phyloP scores from a whole-genome alignment of 2,329 filamentous ascomycete genomes.

The Penicillium sclerotigenum region DNA sequence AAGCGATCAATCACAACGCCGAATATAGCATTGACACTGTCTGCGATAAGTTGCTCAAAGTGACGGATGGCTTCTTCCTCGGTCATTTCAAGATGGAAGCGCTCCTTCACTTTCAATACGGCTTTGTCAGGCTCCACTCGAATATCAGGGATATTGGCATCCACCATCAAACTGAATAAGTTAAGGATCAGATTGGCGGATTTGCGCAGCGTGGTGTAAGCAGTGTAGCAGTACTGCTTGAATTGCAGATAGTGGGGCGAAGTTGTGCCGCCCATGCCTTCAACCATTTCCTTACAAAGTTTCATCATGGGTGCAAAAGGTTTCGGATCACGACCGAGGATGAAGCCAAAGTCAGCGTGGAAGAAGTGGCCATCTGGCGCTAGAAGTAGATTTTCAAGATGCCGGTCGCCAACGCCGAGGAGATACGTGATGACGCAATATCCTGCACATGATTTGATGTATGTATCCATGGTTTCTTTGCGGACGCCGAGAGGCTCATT shows the following conservation, averaged over 20 bases:
- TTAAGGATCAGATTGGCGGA: slow-evolving; percentile 89
- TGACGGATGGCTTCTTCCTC: slow-evolving; percentile 90
- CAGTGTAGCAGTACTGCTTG: slow-evolving; percentile 93
- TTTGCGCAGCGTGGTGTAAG: slow-evolving; percentile 87
- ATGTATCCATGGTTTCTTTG: slow-evolving; percentile 90
- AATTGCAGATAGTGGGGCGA: slow-evolving; percentile 83
- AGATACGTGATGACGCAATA: slow-evolving; percentile 99
- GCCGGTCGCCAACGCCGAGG: slow-evolving; percentile 89
- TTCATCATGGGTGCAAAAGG: slow-evolving; percentile 98
- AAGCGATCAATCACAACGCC: slow-evolving; percentile 92
- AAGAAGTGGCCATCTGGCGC: slow-evolving; percentile 92
- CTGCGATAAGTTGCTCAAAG: slow-evolving; percentile 85
- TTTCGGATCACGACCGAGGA: slow-evolving; percentile 93
- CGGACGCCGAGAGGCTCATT: slow-evolving; percentile 78
- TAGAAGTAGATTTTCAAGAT: slow-evolving; percentile 91
- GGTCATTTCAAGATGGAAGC: slow-evolving; percentile 85
- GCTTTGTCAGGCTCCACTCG: slow-evolving; percentile 88
- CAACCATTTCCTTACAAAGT: slow-evolving; percentile 95
- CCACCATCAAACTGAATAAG: slow-evolving; percentile 92
- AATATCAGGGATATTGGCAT: slow-evolving; percentile 96
- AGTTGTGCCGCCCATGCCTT: slow-evolving; percentile 87
- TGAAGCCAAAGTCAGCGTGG: slow-evolving; percentile 97
- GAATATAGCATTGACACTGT: slow-evolving; percentile 83
- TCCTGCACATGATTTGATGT: slow-evolving; percentile 91
- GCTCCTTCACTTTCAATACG: slow-evolving; percentile 89